Conservation (phyloP, 2,329 filamentous ascomycete species). For the Alternaria gaisen region DNA sequence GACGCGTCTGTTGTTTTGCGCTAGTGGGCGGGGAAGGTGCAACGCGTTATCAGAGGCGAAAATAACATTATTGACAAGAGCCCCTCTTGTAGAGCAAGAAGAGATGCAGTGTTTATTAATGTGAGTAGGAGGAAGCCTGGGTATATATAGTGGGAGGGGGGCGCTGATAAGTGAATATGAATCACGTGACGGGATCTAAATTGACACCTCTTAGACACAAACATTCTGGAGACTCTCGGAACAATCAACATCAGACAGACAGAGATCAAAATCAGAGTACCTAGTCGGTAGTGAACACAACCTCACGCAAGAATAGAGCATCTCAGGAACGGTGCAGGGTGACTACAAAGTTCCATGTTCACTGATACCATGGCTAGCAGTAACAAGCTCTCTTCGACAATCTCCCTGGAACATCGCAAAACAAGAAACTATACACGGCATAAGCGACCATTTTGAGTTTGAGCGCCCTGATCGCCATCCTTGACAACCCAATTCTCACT, state of each 20-base stretch:
- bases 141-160: too few species aligned
- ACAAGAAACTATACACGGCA: constrained; percentile 29
- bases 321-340: too few species aligned
- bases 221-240: neutral
- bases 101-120: too few species aligned
- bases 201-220: neutral
- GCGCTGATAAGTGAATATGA: too few species aligned
- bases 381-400: neutral
- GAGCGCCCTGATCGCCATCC: constrained; percentile 28
- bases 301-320: too few species aligned
- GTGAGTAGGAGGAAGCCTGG: too few species aligned
- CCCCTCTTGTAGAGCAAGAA: neutral
- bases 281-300: too few species aligned
- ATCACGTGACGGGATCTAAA: too few species aligned
- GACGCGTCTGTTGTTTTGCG: constrained; percentile 4
- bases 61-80: neutral
- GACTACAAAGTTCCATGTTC: too few species aligned
- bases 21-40: constrained; percentile 2
- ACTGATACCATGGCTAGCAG: neutral
- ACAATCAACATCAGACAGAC: too few species aligned
- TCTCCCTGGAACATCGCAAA: neutral
- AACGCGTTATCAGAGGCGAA: neutral
- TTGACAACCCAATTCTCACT: constrained; percentile 37
- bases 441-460: constrained; percentile 37
- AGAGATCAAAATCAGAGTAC: too few species aligned